These are phyloP conservation scores for Magnolia sinica DNA, from an alignment of 164 flowering plant species.

Conservation along the genomic window DNA sequence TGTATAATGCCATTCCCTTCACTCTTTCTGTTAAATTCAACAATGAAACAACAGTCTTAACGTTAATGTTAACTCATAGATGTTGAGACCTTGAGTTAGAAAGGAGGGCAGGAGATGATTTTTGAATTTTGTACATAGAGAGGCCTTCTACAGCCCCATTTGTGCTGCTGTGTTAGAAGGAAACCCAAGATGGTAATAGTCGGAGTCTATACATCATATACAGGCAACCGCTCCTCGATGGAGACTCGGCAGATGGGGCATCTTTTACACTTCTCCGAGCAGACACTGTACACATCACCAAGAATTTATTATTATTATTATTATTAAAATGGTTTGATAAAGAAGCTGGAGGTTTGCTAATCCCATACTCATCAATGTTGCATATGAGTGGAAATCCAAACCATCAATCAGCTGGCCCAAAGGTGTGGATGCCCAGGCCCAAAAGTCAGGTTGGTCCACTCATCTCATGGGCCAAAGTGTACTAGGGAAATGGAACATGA, in stretches of 20 bases:
- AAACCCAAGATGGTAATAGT: neutral
- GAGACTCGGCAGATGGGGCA: conserved; percentile 84
- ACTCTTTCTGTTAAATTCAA: no score
- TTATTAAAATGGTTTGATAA: neutral
- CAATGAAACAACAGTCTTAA: no score
- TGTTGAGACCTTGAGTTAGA: neutral
- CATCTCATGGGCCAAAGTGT: no score
- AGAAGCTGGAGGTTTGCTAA: neutral
- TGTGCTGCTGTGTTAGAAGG: neutral
- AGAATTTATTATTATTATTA: no score
- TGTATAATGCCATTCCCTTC: no score
- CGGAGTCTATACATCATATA: conserved; percentile 70
- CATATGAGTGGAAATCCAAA: no score
- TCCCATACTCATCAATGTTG: no score
- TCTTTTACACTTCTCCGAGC: conserved; percentile 76
- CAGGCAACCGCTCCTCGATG: conserved; percentile 75
- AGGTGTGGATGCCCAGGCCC: no score
- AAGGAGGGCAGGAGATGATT: neutral
- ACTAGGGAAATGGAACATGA: no score
- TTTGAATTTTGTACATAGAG: conserved; percentile 1
- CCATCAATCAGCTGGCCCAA: no score
- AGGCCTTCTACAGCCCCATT: neutral
- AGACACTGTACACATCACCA: conserved; percentile 41
- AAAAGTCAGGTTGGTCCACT: no score
- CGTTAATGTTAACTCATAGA: no score